A percentile compares a stretch with the other conserved stretches of the same genome.
Evolutionary conservation across 2,329 filamentous ascomycete genomes (phyloP).

Genomic region (Apiospora pterosperma): DNA sequence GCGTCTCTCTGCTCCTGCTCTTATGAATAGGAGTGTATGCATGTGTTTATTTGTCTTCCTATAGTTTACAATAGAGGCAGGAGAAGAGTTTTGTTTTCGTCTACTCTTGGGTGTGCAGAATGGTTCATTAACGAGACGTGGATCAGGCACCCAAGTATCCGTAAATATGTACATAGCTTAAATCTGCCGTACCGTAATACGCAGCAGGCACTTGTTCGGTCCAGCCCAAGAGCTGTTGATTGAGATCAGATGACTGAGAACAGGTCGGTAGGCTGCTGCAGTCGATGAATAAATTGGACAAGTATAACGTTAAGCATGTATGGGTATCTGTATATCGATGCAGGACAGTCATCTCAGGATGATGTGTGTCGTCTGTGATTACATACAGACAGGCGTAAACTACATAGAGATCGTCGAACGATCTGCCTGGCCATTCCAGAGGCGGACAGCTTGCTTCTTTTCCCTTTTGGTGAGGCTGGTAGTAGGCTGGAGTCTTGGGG

Average conservation of each 20-base stretch:
- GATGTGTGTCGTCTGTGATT: background rate
- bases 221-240: background rate
- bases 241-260: background rate
- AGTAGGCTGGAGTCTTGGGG: background rate
- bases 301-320: no score
- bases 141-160: no score
- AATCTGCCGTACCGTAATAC: background rate
- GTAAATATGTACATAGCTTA: no score
- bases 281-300: no score
- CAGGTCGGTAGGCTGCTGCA: background rate
- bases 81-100: no score
- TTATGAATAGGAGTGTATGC: background rate
- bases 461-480: background rate
- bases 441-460: slow-evolving; percentile 1
- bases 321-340: background rate
- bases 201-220: background rate
- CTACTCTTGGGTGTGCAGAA: no score
- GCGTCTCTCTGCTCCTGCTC: no score
- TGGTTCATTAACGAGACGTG: no score
- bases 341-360: background rate
- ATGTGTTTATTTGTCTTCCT: background rate
- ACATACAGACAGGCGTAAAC: background rate
- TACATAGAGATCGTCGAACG: background rate
- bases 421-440: background rate
- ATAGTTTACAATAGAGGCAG: no score